Conservation (phyloP, 495 filamentous ascomycete genomes). For the Delitschia confertaspora region DNA sequence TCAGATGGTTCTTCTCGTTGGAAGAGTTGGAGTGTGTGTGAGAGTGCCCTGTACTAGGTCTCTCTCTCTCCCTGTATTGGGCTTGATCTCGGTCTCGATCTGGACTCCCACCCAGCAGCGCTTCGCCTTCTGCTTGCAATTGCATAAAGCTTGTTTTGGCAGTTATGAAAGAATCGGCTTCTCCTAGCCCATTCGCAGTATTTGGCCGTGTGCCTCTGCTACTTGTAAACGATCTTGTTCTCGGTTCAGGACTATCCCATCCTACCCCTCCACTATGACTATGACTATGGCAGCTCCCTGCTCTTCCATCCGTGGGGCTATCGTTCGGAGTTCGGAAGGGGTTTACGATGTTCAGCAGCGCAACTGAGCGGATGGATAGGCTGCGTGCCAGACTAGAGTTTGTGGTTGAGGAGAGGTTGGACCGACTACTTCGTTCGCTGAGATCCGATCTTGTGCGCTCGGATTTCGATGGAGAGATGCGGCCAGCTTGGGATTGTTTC, state of each 20-base stretch:
- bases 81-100: conserved; percentile 30
- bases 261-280: neutral
- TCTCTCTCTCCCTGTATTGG: no score
- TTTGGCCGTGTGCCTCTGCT: conserved; percentile 2
- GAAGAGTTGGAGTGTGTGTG: no score
- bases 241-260: conserved; percentile 16
- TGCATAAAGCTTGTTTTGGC: conserved; percentile 53
- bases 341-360: conserved; percentile 15
- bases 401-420: conserved; percentile 20
- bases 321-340: conserved; percentile 29
- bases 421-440: conserved; percentile 22
- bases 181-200: conserved; percentile 23
- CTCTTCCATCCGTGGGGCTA: conserved; percentile 15
- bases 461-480: conserved; percentile 25
- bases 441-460: conserved; percentile 28
- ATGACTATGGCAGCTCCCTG: no score
- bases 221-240: conserved; percentile 27
- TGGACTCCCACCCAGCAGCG: conserved; percentile 43
- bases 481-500: conserved; percentile 13
- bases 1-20: no score
- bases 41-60: conserved; percentile 33
- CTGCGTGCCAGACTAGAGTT: conserved; percentile 14
- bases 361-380: conserved; percentile 18
- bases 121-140: conserved; percentile 58
- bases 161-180: conserved; percentile 58